These are phyloP conservation scores for Schwanniomyces vanrijiae DNA, from an alignment of 805 yeast species.

Conservation along the genomic window DNA sequence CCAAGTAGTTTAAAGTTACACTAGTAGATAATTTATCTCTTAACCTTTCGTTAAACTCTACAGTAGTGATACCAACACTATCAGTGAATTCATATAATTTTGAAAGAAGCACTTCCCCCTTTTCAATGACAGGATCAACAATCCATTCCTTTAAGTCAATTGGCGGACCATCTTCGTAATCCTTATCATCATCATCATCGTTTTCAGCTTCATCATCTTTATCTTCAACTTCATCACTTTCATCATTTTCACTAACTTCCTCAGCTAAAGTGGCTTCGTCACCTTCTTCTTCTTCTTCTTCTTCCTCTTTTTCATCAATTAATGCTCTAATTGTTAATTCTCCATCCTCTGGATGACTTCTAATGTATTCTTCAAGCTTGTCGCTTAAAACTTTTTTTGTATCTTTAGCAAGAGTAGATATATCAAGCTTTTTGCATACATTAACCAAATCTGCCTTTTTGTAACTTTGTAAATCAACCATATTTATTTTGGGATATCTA, in stretches of 20 bases:
- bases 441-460: slow-evolving; percentile 42
- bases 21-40: slow-evolving; percentile 40
- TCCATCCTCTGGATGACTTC: slow-evolving; percentile 25
- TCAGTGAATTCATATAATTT: slow-evolving; percentile 34
- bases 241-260: slow-evolving; percentile 23
- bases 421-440: slow-evolving; percentile 34
- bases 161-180: slow-evolving; percentile 40
- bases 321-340: slow-evolving; percentile 15
- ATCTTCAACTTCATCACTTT: slow-evolving; percentile 13
- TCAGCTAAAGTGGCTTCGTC: slow-evolving; percentile 17
- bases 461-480: slow-evolving; percentile 35
- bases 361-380: slow-evolving; percentile 31
- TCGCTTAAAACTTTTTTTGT: slow-evolving; percentile 42
- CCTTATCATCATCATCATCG: slow-evolving; percentile 35
- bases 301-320: slow-evolving; percentile 19
- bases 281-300: slow-evolving; percentile 16
- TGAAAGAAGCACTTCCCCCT: slow-evolving; percentile 22
- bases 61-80: slow-evolving; percentile 32
- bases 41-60: slow-evolving; percentile 35
- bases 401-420: slow-evolving; percentile 35
- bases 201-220: slow-evolving; percentile 28
- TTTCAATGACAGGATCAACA: slow-evolving; percentile 37
- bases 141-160: slow-evolving; percentile 36
- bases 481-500: slow-evolving; percentile 8
- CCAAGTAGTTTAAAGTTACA: slow-evolving; percentile 36